These are phyloP conservation scores for Trichoderma sp. DNA, from an alignment of 2,329 filamentous ascomycete species.

Conservation along the genomic window DNA sequence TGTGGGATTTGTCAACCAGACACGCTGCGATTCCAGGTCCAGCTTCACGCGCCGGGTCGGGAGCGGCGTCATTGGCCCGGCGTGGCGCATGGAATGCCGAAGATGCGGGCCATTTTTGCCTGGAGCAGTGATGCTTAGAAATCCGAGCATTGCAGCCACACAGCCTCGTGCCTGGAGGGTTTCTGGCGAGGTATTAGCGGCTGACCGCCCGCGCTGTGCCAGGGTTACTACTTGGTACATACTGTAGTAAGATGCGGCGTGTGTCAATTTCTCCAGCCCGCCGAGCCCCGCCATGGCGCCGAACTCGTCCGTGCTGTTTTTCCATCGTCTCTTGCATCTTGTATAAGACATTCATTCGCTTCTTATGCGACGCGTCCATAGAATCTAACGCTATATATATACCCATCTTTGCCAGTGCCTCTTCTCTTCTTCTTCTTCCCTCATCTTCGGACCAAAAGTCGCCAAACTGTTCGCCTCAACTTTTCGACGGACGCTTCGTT, in stretches of 20 bases:
- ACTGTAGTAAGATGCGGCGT: neutral
- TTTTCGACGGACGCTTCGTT: conserved; percentile 72
- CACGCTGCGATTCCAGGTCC: neutral
- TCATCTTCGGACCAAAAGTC: conserved; percentile 29
- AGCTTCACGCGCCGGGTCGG: neutral
- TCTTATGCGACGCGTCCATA: conserved; percentile 1
- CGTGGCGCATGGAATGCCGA: too few species aligned
- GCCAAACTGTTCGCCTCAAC: conserved; percentile 91
- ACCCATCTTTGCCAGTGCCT: neutral
- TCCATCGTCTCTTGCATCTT: neutral
- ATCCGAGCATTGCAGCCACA: neutral
- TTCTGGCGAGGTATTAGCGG: neutral
- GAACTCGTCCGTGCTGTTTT: neutral
- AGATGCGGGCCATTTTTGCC: too few species aligned
- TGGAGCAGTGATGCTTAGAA: too few species aligned
- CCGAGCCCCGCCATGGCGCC: neutral
- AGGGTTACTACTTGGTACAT: too few species aligned
- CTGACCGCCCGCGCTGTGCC: neutral
- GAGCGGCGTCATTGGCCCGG: neutral
- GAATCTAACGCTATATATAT: neutral
- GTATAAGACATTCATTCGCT: neutral
- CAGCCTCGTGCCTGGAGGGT: too few species aligned
- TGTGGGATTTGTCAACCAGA: neutral
- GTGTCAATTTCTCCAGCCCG: neutral
- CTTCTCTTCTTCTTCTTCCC: neutral